Base-by-base conservation (phyloP, 1,284 basidiomycete species). In the Ceratorhiza oryzae-sativae region DNA sequence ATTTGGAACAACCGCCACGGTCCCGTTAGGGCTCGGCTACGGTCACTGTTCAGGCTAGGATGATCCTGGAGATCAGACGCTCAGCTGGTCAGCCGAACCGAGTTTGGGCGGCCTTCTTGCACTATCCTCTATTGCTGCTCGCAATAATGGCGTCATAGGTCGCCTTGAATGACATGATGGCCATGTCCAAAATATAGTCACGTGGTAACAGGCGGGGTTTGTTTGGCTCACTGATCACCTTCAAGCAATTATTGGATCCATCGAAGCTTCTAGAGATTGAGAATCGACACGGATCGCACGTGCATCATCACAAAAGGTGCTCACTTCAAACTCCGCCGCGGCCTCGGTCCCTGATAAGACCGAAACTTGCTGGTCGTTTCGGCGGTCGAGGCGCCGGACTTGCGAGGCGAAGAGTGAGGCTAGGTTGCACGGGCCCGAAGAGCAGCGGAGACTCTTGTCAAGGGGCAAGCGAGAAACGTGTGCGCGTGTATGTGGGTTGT, bases 391-490 rank as follows among this genome's bases (percentile, higher is more conserved):
- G 10, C 1, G 23, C 27, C 36, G 51, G 27, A 32, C 51, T 27
- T 18, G 25, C 13, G 27, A 18, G 18, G 25, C 27, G 51, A 55
- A 55, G 25, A 53, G 27, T 30, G n/a, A 23, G 2, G 12, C 18
- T 30, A 30, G 18, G 51, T 9, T 32, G 18, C 10, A 6, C 10
- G 18, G 27, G 8, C 32, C 25, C 25, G 27, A 18, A 15, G 27
- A 18, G 18, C 13, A 30, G 15, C 32, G 15, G 5, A 13, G 27
- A 15, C 25, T 30, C 25, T 23, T 23, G 25, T 18, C 18, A 55
- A 30, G 51, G 51, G 51, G 36, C 36, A 55, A 32, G 18, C 23
- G 51, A 32, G 27, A 13, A 55, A 55, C 51, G 51, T 55, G 51
- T 30, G 51, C 13, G 36, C 36, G 36, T 39, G 36, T 39, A 13